Evolutionary conservation across 768 basidiomycete genomes (phyloP), one percentile per base, ranked within the genome.

Genomic region (Ramaria sp.): DNA sequence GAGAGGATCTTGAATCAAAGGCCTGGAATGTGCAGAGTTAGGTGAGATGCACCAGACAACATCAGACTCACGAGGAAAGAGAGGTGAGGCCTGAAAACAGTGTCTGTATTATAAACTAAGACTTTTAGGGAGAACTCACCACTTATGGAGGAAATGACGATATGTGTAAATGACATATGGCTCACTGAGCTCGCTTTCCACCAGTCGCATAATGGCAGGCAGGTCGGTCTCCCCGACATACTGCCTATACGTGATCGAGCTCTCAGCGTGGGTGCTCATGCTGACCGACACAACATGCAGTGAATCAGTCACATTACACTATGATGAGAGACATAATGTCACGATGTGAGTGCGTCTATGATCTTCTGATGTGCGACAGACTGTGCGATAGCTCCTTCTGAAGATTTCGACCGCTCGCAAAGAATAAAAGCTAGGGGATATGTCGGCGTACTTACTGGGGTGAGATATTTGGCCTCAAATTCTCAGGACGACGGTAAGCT

Each of bases 91-190:
- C 95, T 93, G 58, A 7, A 61, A 4, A 42, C 54, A 39, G 38
- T 41, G 22, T 17, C 27, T 15, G 31, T n/a, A 51, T 46, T 24
- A 39, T 42, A 17, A 53, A 10, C 15, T 51, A 37, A 50, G 31
- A 4, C 50, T 73, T 22, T 20, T n/a, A 24, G 50, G 42, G 47
- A 6, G 45, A 33, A 62, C 91, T 64, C 57, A 96, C 96, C 96
- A 99, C 63, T 93, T 88, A 67, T 92, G 83, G 7, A 99, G 79
- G 69, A 99, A 99, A 69, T 99, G 97, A 1, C 94, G 86, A 64
- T 93, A 97, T 0, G 94, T 97, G 72, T 95, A 97, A 43, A 91
- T 83, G 53, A 95, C 91, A 71, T 92, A 98, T 43, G 95, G 95
- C 70, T 97, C 94, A 62, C 87, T 91, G 65, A 97, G 82, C 72